Evolutionary conservation across 345 rosid species (phyloP).

Genomic region (Lepidium didymum): DNA sequence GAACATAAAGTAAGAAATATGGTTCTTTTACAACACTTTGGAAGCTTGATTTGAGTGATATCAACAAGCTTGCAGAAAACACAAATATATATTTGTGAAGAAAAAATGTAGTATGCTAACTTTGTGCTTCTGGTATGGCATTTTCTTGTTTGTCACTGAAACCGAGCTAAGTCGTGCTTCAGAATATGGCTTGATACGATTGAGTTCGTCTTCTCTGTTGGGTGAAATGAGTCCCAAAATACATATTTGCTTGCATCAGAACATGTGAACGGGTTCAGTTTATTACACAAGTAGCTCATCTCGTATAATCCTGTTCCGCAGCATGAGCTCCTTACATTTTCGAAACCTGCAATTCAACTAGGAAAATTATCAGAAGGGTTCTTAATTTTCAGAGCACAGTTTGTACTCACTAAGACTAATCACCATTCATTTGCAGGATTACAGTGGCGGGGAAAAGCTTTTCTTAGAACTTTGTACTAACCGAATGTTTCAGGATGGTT

Average conservation of each 20-base stretch:
- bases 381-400: not conserved
- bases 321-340: constrained; percentile 46
- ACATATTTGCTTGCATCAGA: constrained; percentile 48
- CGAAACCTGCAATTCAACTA: constrained; percentile 40
- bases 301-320: constrained; percentile 65
- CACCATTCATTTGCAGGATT: not conserved
- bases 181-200: constrained; percentile 39
- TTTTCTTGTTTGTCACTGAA: constrained; percentile 21
- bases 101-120: not conserved
- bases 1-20: not conserved
- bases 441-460: not conserved
- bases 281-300: constrained; percentile 57
- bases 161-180: constrained; percentile 30
- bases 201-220: constrained; percentile 51
- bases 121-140: not conserved
- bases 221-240: constrained; percentile 71
- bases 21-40: constrained; percentile 4
- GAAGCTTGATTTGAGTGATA: not conserved
- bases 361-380: not conserved
- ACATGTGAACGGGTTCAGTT: constrained; percentile 47
- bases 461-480: constrained; percentile 28
- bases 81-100: not conserved
- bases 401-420: not conserved
- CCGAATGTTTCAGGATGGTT: constrained; percentile 47
- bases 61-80: not conserved